Evolutionary conservation across 164 flowering plant genomes (phyloP).

Genomic region (Pachysandra terminalis): DNA sequence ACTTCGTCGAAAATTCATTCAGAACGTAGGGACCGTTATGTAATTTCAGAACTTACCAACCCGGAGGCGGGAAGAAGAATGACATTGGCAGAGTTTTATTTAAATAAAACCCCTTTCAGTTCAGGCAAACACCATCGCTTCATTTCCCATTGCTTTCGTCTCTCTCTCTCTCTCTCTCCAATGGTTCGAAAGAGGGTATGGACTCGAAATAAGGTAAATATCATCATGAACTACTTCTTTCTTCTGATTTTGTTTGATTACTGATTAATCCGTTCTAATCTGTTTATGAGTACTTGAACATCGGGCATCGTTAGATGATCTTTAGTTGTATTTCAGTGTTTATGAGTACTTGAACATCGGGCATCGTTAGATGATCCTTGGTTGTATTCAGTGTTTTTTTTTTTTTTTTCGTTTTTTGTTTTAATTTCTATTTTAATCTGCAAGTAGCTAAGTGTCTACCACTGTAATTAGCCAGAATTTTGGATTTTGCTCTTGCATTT

Average conservation of each 20-base stretch:
- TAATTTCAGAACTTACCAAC: background rate
- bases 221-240: background rate
- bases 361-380: background rate
- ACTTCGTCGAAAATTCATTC: too few species aligned
- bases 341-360: too few species aligned
- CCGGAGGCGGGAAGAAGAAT: slow-evolving; percentile 3
- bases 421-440: background rate
- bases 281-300: background rate
- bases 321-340: too few species aligned
- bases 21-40: background rate
- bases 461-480: background rate
- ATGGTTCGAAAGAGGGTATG: too few species aligned
- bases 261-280: background rate
- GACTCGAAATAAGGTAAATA: slow-evolving; percentile 39
- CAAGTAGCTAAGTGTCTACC: background rate
- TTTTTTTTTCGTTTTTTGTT: too few species aligned
- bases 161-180: slow-evolving; percentile 7
- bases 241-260: background rate
- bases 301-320: background rate
- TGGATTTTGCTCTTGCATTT: background rate
- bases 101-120: slow-evolving; percentile 4
- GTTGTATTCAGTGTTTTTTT: too few species aligned
- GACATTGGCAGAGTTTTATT: background rate
- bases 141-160: background rate
- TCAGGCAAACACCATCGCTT: background rate